Conservation (phyloP, 2,329 filamentous ascomycete genomes). For the Verticillium longisporum region DNA sequence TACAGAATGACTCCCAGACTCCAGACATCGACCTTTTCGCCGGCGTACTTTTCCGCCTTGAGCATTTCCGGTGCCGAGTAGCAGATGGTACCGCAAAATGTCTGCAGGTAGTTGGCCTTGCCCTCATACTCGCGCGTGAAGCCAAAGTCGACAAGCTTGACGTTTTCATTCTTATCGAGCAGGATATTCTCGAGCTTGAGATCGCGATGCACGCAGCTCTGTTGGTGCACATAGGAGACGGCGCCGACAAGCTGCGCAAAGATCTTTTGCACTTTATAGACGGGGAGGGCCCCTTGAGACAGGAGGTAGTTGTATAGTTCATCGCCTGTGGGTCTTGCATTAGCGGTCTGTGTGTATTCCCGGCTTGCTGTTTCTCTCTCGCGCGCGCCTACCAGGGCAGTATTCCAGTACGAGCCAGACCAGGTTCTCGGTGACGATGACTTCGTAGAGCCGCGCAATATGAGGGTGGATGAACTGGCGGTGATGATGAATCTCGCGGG, state of each 20-base stretch:
- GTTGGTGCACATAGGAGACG: conserved; percentile 89
- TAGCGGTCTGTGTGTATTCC: conserved; percentile 12
- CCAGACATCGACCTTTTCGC: conserved; percentile 97
- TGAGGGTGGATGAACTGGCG: conserved; percentile 96
- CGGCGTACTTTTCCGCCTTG: conserved; percentile 95
- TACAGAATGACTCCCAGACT: conserved; percentile 82
- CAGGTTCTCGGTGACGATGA: conserved; percentile 89
- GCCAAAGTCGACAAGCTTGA: conserved; percentile 96
- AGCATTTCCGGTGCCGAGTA: conserved; percentile 99
- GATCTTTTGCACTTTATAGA: conserved; percentile 86
- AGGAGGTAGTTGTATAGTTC: conserved; percentile 96
- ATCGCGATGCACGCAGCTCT: conserved; percentile 93
- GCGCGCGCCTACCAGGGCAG: conserved; percentile 62
- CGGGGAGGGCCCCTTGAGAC: conserved; percentile 74
- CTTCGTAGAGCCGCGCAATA: conserved; percentile 93
- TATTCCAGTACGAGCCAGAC: conserved; percentile 98
- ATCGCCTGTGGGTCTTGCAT: conserved; percentile 55
- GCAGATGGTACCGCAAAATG: conserved; percentile 95
- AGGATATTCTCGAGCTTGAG: conserved; percentile 95
- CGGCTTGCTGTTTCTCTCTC: background rate
- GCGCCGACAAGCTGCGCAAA: conserved; percentile 94
- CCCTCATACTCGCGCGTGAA: conserved; percentile 98
- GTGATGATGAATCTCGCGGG: conserved; percentile 96
- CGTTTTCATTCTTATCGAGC: conserved; percentile 92
- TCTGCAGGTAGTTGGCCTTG: conserved; percentile 88